Conservation (phyloP, 768 basidiomycete genomes). For the Amanita pseudoporphyria region DNA sequence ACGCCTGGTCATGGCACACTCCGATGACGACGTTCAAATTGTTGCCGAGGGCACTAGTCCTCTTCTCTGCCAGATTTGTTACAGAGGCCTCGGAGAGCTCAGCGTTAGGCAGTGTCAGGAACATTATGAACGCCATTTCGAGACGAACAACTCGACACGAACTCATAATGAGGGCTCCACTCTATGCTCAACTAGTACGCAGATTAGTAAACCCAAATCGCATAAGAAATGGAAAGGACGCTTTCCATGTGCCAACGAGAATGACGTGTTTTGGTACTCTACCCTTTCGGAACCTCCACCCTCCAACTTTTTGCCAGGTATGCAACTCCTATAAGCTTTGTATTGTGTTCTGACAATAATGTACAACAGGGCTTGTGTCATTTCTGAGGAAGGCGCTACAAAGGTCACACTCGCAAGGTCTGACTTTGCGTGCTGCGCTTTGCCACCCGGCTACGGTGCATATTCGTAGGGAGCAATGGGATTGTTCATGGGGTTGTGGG, state of each 20-base stretch:
- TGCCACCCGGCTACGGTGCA: slow-evolving; percentile 58
- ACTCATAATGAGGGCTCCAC: neutral
- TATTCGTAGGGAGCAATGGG: slow-evolving; percentile 48
- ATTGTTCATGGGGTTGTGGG: slow-evolving; percentile 70
- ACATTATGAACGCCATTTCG: slow-evolving; percentile 50
- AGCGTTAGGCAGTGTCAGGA: slow-evolving; percentile 28
- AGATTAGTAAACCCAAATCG: neutral
- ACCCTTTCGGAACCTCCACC: slow-evolving; percentile 32
- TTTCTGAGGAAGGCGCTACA: slow-evolving; percentile 48
- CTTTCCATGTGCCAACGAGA: slow-evolving; percentile 15
- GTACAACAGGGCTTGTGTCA: slow-evolving; percentile 47
- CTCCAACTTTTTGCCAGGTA: slow-evolving; percentile 56
- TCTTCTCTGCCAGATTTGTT: slow-evolving; percentile 23
- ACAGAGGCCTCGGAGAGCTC: slow-evolving; percentile 27
- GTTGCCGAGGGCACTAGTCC: neutral
- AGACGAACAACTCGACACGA: slow-evolving; percentile 3
- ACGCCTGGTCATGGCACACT: neutral
- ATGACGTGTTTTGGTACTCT: slow-evolving; percentile 61
- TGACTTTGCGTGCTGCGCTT: slow-evolving; percentile 46
- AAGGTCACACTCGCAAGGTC: slow-evolving; percentile 39
- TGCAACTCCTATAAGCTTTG: too few relatives aligned
- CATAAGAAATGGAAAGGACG: slow-evolving; percentile 2
- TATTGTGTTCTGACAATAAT: neutral
- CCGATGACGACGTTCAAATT: slow-evolving; percentile 18
- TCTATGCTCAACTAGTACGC: neutral